Percentiles rank a stretch among this genome's conserved stretches.
phyloP scores from a whole-genome alignment of 2,329 filamentous ascomycete genomes.

The Diplodia corticola region DNA sequence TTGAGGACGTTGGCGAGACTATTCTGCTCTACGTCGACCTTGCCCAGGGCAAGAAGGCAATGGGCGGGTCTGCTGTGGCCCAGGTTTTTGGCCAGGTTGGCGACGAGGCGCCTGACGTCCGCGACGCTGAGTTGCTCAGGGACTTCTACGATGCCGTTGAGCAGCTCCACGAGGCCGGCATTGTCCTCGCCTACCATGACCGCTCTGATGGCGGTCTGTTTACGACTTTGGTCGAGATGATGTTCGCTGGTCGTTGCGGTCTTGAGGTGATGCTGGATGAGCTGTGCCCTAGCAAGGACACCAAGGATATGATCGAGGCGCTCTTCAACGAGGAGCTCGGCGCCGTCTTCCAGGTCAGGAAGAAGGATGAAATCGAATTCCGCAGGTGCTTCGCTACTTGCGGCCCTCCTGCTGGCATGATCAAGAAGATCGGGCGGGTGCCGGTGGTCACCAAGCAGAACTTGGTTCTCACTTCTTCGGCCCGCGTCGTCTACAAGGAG shows the following conservation, averaged over 20 bases:
- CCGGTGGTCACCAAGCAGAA: constrained; percentile 69
- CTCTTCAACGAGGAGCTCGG: constrained; percentile 97
- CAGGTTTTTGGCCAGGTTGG: constrained; percentile 88
- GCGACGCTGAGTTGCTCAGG: constrained; percentile 74
- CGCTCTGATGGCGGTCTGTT: constrained; percentile 89
- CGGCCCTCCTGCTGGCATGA: constrained; percentile 76
- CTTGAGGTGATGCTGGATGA: constrained; percentile 81
- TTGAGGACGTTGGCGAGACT: constrained; percentile 86
- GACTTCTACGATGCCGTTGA: constrained; percentile 90
- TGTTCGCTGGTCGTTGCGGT: constrained; percentile 92
- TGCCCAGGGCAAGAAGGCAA: constrained; percentile 72
- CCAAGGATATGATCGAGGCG: constrained; percentile 67
- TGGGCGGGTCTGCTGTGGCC: constrained; percentile 88
- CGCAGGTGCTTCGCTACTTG: constrained; percentile 88
- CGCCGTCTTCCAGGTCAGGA: constrained; percentile 91
- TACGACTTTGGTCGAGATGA: constrained; percentile 93
- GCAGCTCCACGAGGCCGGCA: constrained; percentile 63
- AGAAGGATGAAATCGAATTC: constrained; percentile 81
- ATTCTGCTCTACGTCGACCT: constrained; percentile 90
- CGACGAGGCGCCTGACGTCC: constrained; percentile 77
- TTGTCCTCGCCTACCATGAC: constrained; percentile 93
- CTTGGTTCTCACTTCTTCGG: constrained; percentile 72
- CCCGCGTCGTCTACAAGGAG: constrained; percentile 67
- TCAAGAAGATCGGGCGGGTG: constrained; percentile 81
- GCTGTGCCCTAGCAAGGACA: constrained; percentile 61